A percentile compares a stretch with the other conserved stretches of the same genome.
phyloP scores from a whole-genome alignment of 2,329 filamentous ascomycete genomes.

The Neopestalotiopsis sp. region DNA sequence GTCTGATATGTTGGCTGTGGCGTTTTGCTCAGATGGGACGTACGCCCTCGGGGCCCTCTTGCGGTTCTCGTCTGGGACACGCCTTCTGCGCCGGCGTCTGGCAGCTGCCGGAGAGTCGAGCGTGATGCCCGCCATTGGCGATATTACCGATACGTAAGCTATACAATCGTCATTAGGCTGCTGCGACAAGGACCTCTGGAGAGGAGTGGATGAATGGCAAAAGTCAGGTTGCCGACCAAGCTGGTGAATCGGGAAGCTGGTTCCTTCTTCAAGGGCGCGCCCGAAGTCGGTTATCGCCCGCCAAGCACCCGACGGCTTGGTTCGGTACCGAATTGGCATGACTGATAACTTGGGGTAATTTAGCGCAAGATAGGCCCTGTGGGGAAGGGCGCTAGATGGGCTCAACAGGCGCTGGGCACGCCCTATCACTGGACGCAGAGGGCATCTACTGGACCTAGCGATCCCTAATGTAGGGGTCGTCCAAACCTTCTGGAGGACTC shows the following conservation, averaged over 20 bases:
- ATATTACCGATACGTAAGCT: background rate
- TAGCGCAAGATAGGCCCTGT: background rate
- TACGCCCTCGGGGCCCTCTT: constrained; percentile 39
- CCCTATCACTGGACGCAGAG: background rate
- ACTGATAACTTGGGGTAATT: constrained; percentile 8
- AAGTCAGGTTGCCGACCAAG: background rate
- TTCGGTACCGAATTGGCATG: background rate
- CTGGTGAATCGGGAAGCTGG: background rate
- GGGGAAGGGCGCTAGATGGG: constrained; percentile 5
- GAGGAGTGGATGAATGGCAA: too few relatives aligned
- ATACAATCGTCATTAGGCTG: background rate
- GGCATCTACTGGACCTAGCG: too few relatives aligned
- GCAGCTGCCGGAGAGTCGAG: constrained; percentile 10
- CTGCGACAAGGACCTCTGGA: background rate
- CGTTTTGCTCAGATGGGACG: background rate
- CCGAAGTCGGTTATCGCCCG: constrained; percentile 4
- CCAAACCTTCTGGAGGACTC: too few relatives aligned
- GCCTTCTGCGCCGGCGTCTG: constrained; percentile 28
- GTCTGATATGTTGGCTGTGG: background rate
- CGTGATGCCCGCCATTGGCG: constrained; percentile 3
- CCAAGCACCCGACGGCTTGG: constrained; percentile 1
- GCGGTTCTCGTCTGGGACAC: constrained; percentile 40
- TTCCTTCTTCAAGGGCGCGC: background rate
- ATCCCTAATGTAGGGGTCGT: too few relatives aligned
- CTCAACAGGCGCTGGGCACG: background rate